A percentile compares a stretch with the other conserved stretches of the same genome.
These are phyloP conservation scores for Suillus paluster DNA, from an alignment of 768 basidiomycete genomes.

Conservation along the genomic window DNA sequence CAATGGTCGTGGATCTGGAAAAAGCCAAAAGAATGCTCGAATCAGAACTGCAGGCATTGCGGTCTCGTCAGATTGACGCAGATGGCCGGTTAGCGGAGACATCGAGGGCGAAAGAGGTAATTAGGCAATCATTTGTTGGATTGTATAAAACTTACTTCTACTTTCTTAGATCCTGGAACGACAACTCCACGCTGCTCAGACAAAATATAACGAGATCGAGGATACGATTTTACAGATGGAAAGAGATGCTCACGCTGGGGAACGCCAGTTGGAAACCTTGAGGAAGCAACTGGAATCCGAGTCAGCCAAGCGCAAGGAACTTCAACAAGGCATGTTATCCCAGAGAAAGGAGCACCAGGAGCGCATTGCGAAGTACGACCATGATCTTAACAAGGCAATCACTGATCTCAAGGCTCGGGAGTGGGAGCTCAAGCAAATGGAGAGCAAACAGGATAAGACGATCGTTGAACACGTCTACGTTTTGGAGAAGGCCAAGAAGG, in stretches of 20 bases:
- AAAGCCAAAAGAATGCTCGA: slow-evolving; percentile 70
- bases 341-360: slow-evolving; percentile 82
- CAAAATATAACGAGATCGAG: slow-evolving; percentile 85
- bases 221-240: slow-evolving; percentile 86
- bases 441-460: slow-evolving; percentile 93
- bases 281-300: slow-evolving; percentile 80
- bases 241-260: slow-evolving; percentile 75
- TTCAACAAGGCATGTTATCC: slow-evolving; percentile 65
- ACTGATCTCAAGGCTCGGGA: slow-evolving; percentile 81
- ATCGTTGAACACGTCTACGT: slow-evolving; percentile 98
- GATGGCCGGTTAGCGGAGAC: slow-evolving; percentile 68
- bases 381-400: slow-evolving; percentile 81
- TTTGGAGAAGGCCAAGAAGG: slow-evolving; percentile 91
- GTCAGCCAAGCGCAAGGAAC: slow-evolving; percentile 67
- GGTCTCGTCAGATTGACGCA: slow-evolving; percentile 67
- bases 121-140: slow-evolving; percentile 18
- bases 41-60: slow-evolving; percentile 73
- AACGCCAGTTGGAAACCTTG: slow-evolving; percentile 70
- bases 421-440: slow-evolving; percentile 85
- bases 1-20: slow-evolving; percentile 59
- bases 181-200: slow-evolving; percentile 70
- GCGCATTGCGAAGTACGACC: slow-evolving; percentile 70
- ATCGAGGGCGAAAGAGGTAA: slow-evolving; percentile 74
- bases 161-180: slow-evolving; percentile 69
- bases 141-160: not conserved